Evolutionary conservation across 768 basidiomycete species (phyloP).

Genomic region (Rhodotorula toruloides): DNA sequence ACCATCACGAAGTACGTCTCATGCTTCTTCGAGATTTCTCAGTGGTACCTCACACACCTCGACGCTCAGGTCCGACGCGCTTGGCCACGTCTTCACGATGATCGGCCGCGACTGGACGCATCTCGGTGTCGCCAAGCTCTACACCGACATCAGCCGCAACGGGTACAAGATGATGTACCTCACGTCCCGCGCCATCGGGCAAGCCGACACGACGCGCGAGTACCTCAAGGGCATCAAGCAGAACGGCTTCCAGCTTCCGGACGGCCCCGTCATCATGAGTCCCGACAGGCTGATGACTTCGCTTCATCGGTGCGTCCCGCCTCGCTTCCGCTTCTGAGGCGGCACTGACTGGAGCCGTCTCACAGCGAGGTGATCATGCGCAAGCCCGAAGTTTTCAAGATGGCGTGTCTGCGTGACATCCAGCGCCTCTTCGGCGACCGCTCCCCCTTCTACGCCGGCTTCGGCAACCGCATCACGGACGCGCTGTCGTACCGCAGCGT

Average conservation of each 20-base stretch:
- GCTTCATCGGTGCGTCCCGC: slow-evolving; percentile 68
- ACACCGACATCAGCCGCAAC: slow-evolving; percentile 89
- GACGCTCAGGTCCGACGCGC: slow-evolving; percentile 72
- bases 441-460: slow-evolving; percentile 85
- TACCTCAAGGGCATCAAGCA: slow-evolving; percentile 93
- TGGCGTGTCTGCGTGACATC: slow-evolving; percentile 95
- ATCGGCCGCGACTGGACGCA: slow-evolving; percentile 99
- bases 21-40: background rate
- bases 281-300: slow-evolving; percentile 92
- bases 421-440: slow-evolving; percentile 70
- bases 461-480: slow-evolving; percentile 97
- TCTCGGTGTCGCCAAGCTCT: slow-evolving; percentile 90
- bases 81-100: slow-evolving; percentile 95
- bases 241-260: slow-evolving; percentile 91
- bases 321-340: background rate
- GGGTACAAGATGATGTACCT: slow-evolving; percentile 98
- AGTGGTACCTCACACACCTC: background rate
- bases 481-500: slow-evolving; percentile 96
- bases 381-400: slow-evolving; percentile 99
- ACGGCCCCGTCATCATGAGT: slow-evolving; percentile 98
- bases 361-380: slow-evolving; percentile 93
- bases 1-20: slow-evolving; percentile 86
- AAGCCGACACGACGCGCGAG: slow-evolving; percentile 91
- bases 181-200: slow-evolving; percentile 93
- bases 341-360: background rate